These are phyloP conservation scores for Hawksworthiomyces lignivorus DNA, from an alignment of 2,329 filamentous ascomycete genomes.

Conservation along the genomic window DNA sequence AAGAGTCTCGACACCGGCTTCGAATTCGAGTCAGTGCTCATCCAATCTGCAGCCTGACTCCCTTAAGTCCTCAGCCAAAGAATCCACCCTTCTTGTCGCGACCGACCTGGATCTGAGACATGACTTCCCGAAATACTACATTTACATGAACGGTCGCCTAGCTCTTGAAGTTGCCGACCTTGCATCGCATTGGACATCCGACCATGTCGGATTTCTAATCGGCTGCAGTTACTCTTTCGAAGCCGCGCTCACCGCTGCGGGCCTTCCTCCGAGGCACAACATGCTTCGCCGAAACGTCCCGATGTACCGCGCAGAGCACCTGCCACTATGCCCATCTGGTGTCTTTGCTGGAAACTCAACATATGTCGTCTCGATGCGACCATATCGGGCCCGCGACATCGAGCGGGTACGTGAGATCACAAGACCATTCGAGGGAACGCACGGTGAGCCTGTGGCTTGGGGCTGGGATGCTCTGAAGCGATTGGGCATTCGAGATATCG, in stretches of 20 bases:
- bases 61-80: not conserved
- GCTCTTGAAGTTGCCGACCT: slow-evolving; percentile 40
- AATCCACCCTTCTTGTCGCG: slow-evolving; percentile 21
- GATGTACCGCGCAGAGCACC: slow-evolving; percentile 50
- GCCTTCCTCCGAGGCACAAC: slow-evolving; percentile 44
- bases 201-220: slow-evolving; percentile 56
- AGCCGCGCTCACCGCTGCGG: slow-evolving; percentile 41
- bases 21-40: too few relatives aligned
- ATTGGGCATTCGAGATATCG: slow-evolving; percentile 48
- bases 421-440: slow-evolving; percentile 44
- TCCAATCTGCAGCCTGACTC: not conserved
- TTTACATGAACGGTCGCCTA: slow-evolving; percentile 44
- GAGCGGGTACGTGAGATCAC: slow-evolving; percentile 48
- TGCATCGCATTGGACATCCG: slow-evolving; percentile 41
- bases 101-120: slow-evolving; percentile 45
- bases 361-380: slow-evolving; percentile 57
- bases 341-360: slow-evolving; percentile 44
- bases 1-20: slow-evolving; percentile 9
- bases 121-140: slow-evolving; percentile 50
- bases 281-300: slow-evolving; percentile 42
- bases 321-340: slow-evolving; percentile 49
- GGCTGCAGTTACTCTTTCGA: slow-evolving; percentile 61
- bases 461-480: slow-evolving; percentile 16
- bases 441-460: slow-evolving; percentile 46
- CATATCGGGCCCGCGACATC: slow-evolving; percentile 43